Base-by-base conservation (phyloP, 2,329 filamentous ascomycete species). In the Metarhizium rileyi region DNA sequence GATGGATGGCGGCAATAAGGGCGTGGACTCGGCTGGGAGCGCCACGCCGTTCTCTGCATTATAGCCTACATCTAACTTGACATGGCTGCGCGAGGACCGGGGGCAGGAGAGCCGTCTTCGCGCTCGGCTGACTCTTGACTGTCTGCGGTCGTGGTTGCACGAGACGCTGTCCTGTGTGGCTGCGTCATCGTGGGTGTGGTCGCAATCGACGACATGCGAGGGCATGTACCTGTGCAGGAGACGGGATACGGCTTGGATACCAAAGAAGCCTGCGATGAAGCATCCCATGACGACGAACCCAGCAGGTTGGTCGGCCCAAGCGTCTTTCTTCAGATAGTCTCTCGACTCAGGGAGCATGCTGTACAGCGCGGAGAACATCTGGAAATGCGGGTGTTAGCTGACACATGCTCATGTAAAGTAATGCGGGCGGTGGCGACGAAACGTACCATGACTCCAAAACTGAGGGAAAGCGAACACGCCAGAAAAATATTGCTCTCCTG, bases 401-500 rank as follows among this genome's bases (percentile, higher is more conserved):
- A 42, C 38, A 41, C 26, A 14, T 16, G 12, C 16, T 20, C 18
- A 18, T 10, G n/a, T 20, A 38, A 18, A 5, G n/a, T 20, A 38
- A 7, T 10, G 8, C 8, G 35, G 35, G 35, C n/a, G 9, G n/a
- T 30, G 18, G 28, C 49, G 23, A 27, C 26, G n/a, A 12, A 42
- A 63, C 80, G 56, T 67, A 95, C 90, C 90, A 98, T 95, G 43
- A 97, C 90, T 41, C 93, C 91, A 57, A 95, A 95, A 64, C 90
- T 96, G 55, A 98, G 70, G 67, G 90, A 95, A 53, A 97, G 70
- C 0, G 91, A 96, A 22, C 83, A 82, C 1, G 90, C 90, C 4
- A 96, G 75, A 64, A 98, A 98, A 22, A 75, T 75, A 70, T 87
- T 91, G 69, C 87, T 96, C 54, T 95, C 86, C 62, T 94, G 82